Percentiles rank a stretch among this genome's conserved stretches.
These are phyloP conservation scores for Talaromyces sp. DNA, from an alignment of 2,329 filamentous ascomycete genomes.

Conservation along the genomic window DNA sequence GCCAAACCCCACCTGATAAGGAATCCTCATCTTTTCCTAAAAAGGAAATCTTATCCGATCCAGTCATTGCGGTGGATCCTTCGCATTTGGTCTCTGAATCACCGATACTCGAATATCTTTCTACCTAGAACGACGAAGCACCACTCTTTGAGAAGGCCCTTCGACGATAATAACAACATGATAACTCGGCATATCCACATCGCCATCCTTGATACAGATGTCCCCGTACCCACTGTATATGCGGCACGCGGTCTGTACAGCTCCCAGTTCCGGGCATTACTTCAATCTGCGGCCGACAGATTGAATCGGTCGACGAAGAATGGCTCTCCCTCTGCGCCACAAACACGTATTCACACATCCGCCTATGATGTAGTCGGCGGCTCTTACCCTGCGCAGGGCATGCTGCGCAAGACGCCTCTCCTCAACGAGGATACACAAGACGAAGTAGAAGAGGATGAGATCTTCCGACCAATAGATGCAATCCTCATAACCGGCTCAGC, in stretches of 20 bases:
- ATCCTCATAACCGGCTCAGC: constrained; percentile 34
- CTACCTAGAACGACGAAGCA: background rate
- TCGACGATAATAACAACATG: background rate
- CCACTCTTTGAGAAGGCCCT: background rate
- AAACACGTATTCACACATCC: constrained; percentile 28
- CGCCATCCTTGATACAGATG: constrained; percentile 36
- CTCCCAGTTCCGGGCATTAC: constrained; percentile 33
- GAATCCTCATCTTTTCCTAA: constrained; percentile 10
- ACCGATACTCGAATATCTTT: background rate
- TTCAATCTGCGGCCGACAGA: constrained; percentile 30
- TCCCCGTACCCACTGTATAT: constrained; percentile 33
- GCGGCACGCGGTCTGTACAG: constrained; percentile 34
- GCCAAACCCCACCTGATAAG: constrained; percentile 11
- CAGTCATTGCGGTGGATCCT: background rate
- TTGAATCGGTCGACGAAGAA: constrained; percentile 21
- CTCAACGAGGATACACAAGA: background rate
- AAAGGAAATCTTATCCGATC: constrained; percentile 17
- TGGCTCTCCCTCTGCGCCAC: constrained; percentile 10
- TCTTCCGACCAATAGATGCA: constrained; percentile 25
- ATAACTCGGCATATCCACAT: constrained; percentile 29
- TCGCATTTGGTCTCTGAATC: background rate
- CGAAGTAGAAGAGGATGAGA: background rate
- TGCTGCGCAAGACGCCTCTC: constrained; percentile 21
- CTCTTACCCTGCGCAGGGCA: constrained; percentile 26
- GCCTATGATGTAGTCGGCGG: constrained; percentile 35